phyloP scores from a whole-genome alignment of 495 filamentous ascomycete genomes.

The Trichoderma reesei region DNA sequence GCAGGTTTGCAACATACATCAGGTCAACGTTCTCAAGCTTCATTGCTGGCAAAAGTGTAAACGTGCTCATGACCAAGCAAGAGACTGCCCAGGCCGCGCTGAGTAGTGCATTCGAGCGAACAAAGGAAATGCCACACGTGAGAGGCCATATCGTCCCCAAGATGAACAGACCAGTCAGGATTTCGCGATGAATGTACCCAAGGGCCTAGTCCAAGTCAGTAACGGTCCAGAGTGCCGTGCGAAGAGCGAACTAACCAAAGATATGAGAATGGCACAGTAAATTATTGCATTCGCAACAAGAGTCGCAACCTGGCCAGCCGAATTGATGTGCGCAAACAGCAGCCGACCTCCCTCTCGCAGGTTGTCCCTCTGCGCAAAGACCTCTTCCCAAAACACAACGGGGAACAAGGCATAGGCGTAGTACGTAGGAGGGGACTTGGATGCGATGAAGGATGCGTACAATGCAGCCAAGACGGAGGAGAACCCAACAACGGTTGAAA shows the following conservation, averaged over 20 bases:
- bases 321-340: conserved; percentile 58
- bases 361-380: conserved; percentile 67
- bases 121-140: conserved; percentile 61
- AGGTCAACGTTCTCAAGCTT: conserved; percentile 69
- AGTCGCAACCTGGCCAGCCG: conserved; percentile 42
- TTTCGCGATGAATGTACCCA: conserved; percentile 84
- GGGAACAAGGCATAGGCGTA: conserved; percentile 92
- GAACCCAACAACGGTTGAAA: conserved; percentile 54
- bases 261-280: conserved; percentile 69
- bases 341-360: conserved; percentile 55
- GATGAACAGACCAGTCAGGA: conserved; percentile 74
- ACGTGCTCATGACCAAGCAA: conserved; percentile 76
- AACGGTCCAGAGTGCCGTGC: not conserved
- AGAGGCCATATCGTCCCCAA: conserved; percentile 69
- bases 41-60: conserved; percentile 78
- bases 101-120: conserved; percentile 53
- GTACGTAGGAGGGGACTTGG: conserved; percentile 73
- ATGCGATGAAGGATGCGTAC: conserved; percentile 69
- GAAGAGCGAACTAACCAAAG: conserved; percentile 52
- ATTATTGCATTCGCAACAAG: conserved; percentile 50
- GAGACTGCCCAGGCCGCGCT: conserved; percentile 63
- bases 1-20: conserved; percentile 49
- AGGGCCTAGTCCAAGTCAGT: conserved; percentile 32
- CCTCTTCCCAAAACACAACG: conserved; percentile 92
- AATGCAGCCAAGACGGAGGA: conserved; percentile 63